These are phyloP conservation scores for Alternaria gansuensis DNA, from an alignment of 2,329 filamentous ascomycete genomes.

Conservation along the genomic window DNA sequence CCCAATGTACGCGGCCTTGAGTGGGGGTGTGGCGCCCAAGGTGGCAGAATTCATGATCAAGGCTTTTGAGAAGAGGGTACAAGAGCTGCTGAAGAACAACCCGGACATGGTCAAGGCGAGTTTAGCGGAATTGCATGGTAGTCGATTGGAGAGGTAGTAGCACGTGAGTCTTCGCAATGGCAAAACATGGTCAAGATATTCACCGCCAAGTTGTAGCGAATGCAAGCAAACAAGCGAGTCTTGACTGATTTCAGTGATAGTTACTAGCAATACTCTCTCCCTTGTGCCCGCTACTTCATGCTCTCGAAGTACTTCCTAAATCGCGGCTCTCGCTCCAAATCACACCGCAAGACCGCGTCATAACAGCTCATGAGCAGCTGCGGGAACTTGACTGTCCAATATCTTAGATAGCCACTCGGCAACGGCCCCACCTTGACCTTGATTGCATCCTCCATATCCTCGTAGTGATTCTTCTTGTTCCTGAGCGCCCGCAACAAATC, in stretches of 20 bases:
- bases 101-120: slow-evolving; percentile 33
- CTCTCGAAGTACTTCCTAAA: slow-evolving; percentile 22
- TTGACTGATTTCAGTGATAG: neutral
- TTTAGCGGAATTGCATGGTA: slow-evolving; percentile 43
- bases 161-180: neutral
- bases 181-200: neutral
- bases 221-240: neutral
- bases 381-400: slow-evolving; percentile 84
- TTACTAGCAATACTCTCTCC: neutral
- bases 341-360: slow-evolving; percentile 50
- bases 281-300: slow-evolving; percentile 9
- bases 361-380: slow-evolving; percentile 81
- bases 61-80: slow-evolving; percentile 86
- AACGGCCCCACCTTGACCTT: slow-evolving; percentile 76
- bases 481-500: slow-evolving; percentile 87
- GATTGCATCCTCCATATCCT: slow-evolving; percentile 87
- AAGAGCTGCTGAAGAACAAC: slow-evolving; percentile 57
- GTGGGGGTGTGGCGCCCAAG: slow-evolving; percentile 81
- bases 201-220: neutral
- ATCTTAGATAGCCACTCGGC: slow-evolving; percentile 81
- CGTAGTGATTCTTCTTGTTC: slow-evolving; percentile 98
- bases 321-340: slow-evolving; percentile 17
- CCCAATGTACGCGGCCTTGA: slow-evolving; percentile 85
- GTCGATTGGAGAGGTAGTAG: slow-evolving; percentile 30
- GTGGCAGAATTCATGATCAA: slow-evolving; percentile 89